Evolutionary conservation across 495 filamentous ascomycete genomes (phyloP), one percentile per base, ranked within the genome.

Genomic region (Halenospora varia): DNA sequence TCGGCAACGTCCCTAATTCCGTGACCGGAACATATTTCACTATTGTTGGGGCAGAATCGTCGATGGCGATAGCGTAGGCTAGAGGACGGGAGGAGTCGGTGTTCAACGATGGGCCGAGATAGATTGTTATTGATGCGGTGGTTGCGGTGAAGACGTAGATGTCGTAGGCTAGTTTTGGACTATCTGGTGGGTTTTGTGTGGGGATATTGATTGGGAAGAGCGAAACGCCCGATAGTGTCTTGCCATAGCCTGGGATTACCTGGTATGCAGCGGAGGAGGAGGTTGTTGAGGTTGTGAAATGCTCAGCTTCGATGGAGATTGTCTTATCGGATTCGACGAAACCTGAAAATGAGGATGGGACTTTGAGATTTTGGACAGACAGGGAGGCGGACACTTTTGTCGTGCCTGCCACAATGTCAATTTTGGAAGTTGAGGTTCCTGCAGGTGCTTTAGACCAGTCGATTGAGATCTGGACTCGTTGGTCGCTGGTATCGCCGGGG

Each of bases 301-400:
- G 47, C 25, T 49, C 47, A 6, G 47, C 18, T 52, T 83, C 75
- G 57, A 88, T 84, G 56, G 80, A 72, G 47, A 90, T 69, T 55
- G 77, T 72, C 44, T 75, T 75, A 63, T 86, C 82, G 2, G 72
- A 73, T 68, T 90, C 87, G 58, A 88, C 79, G 59, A 86, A 88
- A 39, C 85, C 86, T 3, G 66, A 74, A 70, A 89, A 90, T 17
- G 68, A 70, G 0, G 72, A 66, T 0, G 86, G 80, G 29, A 83
- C 61, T 13, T 67, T 60, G 41, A 79, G 77, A 24, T 79, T 70
- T 44, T 76, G 74, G 52, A 87, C 68, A 3, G 84, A 84, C 2
- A 89, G 68, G 57, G 81, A 75, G 24, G 87, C 73, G 10, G 47
- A 24, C 8, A 19, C 19, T 6, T 3, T 25, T 9, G 47, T 49